Base-by-base conservation (phyloP, 306 rosid species). In the Vigna unguiculata region DNA sequence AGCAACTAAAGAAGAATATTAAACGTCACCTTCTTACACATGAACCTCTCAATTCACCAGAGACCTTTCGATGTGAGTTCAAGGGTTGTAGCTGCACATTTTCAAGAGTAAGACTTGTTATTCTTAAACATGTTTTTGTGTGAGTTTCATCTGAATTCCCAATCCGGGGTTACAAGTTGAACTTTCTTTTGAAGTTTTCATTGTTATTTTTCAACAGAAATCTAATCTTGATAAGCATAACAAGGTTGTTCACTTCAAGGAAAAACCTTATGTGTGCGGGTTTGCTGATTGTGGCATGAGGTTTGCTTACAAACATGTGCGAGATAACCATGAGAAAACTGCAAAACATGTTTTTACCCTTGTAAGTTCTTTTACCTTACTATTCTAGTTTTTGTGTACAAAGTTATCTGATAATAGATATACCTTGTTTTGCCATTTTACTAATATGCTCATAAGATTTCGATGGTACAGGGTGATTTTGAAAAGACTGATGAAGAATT, bases 231-330 rank as follows among this genome's bases (percentile, higher is more conserved):
- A 32, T 7, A 89, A 68, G 41, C 98, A 93, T 72, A 75, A 81
- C 69, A 91, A 84, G 82, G 98, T 86, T 36, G 96, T 86, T 72
- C 97, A 94, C 79, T 78, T 85, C 1, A 68, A 84, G 48, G 62
- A 32, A 2, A 94, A 84, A 41, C 97, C 91, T 7, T 94, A 79
- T 66, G 79, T 71, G 7, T 94, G 97, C 52, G 70, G 93, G 68
- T 87, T 91, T 80, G 67, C 88, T 17, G 87, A 89, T 69, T 93
- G 98, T 75, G 88, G 91, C 69, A 81, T 86, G 97, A 91, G 93
- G 52, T 93, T 93, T 61, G 82, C 96, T 5, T 90, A 90, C 86
- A 94, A 89, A 80, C 98, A 94, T 0, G 97, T 91, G 43, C 80
- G 98, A 83, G 93, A 94, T 55, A 91, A 88, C 6, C 98, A 90